Evolutionary conservation across 768 basidiomycete species (phyloP).

Genomic region (Pluteus cervinus): DNA sequence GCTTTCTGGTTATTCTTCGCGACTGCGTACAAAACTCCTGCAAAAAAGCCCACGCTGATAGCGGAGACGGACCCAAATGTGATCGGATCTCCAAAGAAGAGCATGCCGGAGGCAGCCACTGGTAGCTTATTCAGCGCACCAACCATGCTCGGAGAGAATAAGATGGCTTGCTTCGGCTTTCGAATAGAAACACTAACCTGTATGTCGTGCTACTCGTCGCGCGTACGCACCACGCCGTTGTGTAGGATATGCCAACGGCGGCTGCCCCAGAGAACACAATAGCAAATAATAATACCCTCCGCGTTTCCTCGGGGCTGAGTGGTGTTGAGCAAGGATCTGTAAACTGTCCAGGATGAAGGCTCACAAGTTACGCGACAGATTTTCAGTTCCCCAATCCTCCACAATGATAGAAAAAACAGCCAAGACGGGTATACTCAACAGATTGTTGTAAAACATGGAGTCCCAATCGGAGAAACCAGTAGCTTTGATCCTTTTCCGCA

Average conservation of each 20-base stretch:
- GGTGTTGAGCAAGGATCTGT: conserved; percentile 5
- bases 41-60: conserved; percentile 83
- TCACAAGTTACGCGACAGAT: conserved; percentile 83
- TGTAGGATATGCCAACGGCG: conserved; percentile 96
- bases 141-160: conserved; percentile 82
- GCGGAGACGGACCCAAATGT: conserved; percentile 87
- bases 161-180: too few species aligned
- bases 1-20: conserved; percentile 94
- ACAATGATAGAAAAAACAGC: conserved; percentile 72
- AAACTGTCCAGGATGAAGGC: conserved; percentile 20
- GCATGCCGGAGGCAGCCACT: conserved; percentile 96
- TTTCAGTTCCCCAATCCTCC: conserved; percentile 86
- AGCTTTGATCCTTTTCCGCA: conserved; percentile 93
- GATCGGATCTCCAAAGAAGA: conserved; percentile 91
- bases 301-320: conserved; percentile 74
- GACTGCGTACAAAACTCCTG: conserved; percentile 86
- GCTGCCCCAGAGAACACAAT: conserved; percentile 97
- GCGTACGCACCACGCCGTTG: conserved; percentile 97
- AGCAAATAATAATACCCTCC: conserved; percentile 72
- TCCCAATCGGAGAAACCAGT: conserved; percentile 98
- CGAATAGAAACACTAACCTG: conserved; percentile 61
- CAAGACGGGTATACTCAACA: conserved; percentile 90
- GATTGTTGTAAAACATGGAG: conserved; percentile 98
- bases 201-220: conserved; percentile 98
- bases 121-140: conserved; percentile 97